These are phyloP conservation scores for Brassica carinata DNA, from an alignment of 345 rosid species.

Conservation along the genomic window DNA sequence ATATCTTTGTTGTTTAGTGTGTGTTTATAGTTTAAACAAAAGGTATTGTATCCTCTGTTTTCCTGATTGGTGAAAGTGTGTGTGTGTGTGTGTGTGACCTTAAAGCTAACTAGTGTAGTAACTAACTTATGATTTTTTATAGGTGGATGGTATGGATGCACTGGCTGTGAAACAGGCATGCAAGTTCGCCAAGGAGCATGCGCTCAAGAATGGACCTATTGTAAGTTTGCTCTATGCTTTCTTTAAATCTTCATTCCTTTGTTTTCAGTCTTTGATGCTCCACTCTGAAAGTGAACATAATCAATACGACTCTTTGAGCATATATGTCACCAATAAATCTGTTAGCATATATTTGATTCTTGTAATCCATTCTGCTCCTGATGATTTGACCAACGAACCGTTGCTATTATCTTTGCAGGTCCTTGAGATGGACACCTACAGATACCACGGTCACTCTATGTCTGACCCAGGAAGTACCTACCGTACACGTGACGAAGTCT, in stretches of 20 bases:
- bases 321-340: background rate
- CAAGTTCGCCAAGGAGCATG: conserved; percentile 92
- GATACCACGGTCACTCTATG: conserved; percentile 99
- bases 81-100: background rate
- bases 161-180: conserved; percentile 98
- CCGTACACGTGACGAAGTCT: conserved; percentile 97
- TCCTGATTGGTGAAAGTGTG: conserved; percentile 7
- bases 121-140: conserved; percentile 6
- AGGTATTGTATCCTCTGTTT: background rate
- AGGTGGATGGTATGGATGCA: conserved; percentile 99
- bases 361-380: background rate
- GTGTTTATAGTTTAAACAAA: background rate
- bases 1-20: conserved; percentile 8
- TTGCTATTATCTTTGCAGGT: conserved; percentile 48
- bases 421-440: conserved; percentile 99
- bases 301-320: background rate
- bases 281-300: background rate
- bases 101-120: conserved; percentile 19
- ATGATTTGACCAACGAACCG: conserved; percentile 2
- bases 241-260: background rate
- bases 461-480: conserved; percentile 99
- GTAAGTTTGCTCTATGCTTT: conserved; percentile 51
- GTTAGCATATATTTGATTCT: background rate
- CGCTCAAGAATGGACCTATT: conserved; percentile 92
- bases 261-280: background rate